Percentiles rank a stretch among this genome's conserved stretches.
Conservation (phyloP, 2,329 filamentous ascomycete species). For the Fusarium protoensiforme region DNA sequence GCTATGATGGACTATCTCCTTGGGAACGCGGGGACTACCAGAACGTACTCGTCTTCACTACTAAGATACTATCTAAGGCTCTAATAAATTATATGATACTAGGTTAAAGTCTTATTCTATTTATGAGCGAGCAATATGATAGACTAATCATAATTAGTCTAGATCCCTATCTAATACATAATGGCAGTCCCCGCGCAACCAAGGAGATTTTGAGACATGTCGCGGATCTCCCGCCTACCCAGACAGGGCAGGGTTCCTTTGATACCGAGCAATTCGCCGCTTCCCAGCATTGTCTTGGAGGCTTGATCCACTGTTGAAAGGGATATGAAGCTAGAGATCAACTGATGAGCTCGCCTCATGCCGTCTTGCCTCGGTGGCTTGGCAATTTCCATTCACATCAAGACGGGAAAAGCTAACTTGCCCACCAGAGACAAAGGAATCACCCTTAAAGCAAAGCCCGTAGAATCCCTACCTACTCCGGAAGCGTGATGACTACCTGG, state of each 20-base stretch:
- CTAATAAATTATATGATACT: too few relatives aligned
- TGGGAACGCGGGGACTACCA: too few relatives aligned
- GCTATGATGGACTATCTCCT: not conserved
- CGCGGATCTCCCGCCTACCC: not conserved
- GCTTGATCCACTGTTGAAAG: not conserved
- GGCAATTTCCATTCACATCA: not conserved
- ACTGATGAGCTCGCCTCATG: not conserved
- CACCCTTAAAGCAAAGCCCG: not conserved
- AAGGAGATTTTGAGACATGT: slow-evolving; percentile 2
- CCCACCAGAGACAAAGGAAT: not conserved
- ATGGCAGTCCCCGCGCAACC: too few relatives aligned
- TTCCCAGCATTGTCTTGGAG: not conserved
- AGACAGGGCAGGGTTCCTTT: not conserved
- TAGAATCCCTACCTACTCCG: not conserved
- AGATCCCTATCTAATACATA: too few relatives aligned
- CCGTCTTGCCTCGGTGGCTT: not conserved
- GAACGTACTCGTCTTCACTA: too few relatives aligned
- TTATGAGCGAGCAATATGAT: too few relatives aligned
- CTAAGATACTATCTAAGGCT: too few relatives aligned
- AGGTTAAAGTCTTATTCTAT: too few relatives aligned
- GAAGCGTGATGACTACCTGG: not conserved
- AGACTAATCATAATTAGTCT: too few relatives aligned
- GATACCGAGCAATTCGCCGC: not conserved
- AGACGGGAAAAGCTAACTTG: not conserved
- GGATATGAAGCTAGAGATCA: not conserved